Conservation (phyloP, 768 basidiomycete genomes). For the Hygrocybe coccinea region DNA sequence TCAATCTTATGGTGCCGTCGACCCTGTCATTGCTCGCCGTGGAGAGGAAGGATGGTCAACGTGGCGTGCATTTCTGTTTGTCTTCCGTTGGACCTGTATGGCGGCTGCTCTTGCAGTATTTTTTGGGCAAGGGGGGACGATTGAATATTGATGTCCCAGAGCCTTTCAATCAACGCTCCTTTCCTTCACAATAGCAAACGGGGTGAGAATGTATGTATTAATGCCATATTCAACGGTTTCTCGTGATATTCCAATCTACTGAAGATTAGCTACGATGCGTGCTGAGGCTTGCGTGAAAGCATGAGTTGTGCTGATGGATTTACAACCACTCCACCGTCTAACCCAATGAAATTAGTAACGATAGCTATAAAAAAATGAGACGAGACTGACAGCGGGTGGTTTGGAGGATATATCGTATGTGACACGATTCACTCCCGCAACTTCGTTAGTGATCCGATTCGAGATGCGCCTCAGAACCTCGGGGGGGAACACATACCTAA, state of each 20-base stretch:
- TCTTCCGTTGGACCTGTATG: background rate
- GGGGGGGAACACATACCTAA: constrained; percentile 94
- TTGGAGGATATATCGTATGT: constrained; percentile 97
- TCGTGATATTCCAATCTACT: no score
- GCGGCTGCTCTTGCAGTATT: background rate
- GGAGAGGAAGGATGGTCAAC: background rate
- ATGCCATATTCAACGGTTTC: no score
- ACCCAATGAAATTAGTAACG: constrained; percentile 10
- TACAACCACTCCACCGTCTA: constrained; percentile 51
- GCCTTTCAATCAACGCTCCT: no score
- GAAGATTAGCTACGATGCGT: no score
- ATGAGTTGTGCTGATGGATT: background rate
- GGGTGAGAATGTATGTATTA: no score
- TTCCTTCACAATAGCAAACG: no score
- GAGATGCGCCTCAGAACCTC: constrained; percentile 87
- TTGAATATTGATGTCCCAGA: no score
- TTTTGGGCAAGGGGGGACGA: background rate
- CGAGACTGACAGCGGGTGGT: constrained; percentile 74
- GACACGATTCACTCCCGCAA: constrained; percentile 91
- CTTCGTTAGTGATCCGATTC: constrained; percentile 96
- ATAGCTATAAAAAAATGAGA: constrained; percentile 5
- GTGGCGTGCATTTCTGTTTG: background rate
- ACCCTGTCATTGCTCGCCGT: background rate
- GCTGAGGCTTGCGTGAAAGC: no score
- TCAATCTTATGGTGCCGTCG: constrained; percentile 3